Evolutionary conservation across 495 filamentous ascomycete species (phyloP).

Genomic region (Friedmanniomyces simplex): DNA sequence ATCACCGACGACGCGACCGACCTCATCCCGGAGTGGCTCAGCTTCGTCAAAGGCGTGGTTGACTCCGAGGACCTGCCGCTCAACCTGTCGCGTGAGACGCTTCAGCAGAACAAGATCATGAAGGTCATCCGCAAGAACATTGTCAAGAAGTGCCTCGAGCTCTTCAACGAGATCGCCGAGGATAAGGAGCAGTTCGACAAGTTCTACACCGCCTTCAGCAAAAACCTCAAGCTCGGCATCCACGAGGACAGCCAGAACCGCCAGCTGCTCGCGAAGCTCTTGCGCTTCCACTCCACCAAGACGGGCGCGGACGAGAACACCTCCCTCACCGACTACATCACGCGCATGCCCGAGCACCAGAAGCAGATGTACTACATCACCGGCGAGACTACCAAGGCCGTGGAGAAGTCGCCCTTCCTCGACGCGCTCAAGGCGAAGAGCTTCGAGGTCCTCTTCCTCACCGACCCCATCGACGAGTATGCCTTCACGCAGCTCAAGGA

Average conservation of each 20-base stretch:
- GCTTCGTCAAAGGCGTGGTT: slow-evolving; percentile 99
- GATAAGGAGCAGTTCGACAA: slow-evolving; percentile 99
- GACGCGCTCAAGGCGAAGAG: slow-evolving; percentile 98
- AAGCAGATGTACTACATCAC: slow-evolving; percentile 99
- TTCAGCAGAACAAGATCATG: slow-evolving; percentile 99
- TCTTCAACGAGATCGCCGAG: slow-evolving; percentile 96
- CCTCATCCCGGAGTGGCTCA: slow-evolving; percentile 97
- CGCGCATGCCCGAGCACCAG: slow-evolving; percentile 98
- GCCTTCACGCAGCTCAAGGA: slow-evolving; percentile 99
- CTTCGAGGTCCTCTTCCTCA: slow-evolving; percentile 98
- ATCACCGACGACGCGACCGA: slow-evolving; percentile 99
- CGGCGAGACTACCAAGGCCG: slow-evolving; percentile 97
- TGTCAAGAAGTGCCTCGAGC: slow-evolving; percentile 99
- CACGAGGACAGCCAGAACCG: slow-evolving; percentile 99
- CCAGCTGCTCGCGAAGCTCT: slow-evolving; percentile 84
- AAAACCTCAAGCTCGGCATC: slow-evolving; percentile 99
- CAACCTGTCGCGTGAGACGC: slow-evolving; percentile 98
- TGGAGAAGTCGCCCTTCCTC: slow-evolving; percentile 95
- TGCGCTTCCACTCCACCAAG: slow-evolving; percentile 98
- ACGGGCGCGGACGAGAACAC: slow-evolving; percentile 82
- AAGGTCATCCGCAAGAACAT: slow-evolving; percentile 99
- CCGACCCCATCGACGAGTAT: slow-evolving; percentile 99
- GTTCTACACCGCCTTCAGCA: slow-evolving; percentile 98
- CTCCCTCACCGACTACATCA: slow-evolving; percentile 91
- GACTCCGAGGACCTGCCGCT: slow-evolving; percentile 98